phyloP scores from a whole-genome alignment of 2,329 filamentous ascomycete genomes.

The Penicillium carneum region DNA sequence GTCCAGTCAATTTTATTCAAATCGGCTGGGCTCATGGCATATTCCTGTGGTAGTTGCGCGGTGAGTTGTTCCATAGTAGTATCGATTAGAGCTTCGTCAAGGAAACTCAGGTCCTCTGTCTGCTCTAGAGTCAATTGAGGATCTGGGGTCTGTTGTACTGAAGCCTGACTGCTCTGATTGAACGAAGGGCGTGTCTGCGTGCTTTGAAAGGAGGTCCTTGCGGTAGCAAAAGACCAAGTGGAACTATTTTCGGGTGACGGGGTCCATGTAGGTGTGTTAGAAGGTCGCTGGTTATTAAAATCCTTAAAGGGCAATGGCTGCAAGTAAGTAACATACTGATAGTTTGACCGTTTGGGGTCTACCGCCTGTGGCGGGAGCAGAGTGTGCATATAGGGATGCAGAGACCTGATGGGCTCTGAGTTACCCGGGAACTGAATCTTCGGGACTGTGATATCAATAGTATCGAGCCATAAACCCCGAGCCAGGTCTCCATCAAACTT shows the following conservation, averaged over 20 bases:
- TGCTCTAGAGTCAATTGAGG: neutral
- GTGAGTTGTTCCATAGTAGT: neutral
- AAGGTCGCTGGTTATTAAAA: neutral
- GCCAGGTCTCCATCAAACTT: conserved; percentile 3
- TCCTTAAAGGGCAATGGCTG: conserved; percentile 15
- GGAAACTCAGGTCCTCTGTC: neutral
- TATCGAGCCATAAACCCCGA: conserved; percentile 6
- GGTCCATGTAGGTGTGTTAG: neutral
- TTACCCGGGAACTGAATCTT: neutral
- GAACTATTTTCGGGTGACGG: neutral
- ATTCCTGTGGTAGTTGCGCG: neutral
- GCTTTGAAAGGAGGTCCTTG: neutral
- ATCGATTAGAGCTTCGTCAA: neutral
- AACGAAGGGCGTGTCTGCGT: neutral
- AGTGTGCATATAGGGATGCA: conserved; percentile 7
- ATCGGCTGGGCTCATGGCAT: neutral
- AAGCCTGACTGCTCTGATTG: neutral
- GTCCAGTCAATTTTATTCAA: neutral
- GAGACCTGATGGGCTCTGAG: neutral
- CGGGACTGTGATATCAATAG: conserved; percentile 6
- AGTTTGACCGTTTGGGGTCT: conserved; percentile 9
- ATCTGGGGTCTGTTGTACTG: neutral
- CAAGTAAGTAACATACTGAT: conserved; percentile 19
- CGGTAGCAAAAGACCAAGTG: neutral
- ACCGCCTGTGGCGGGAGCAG: neutral